phyloP scores from a whole-genome alignment of 2,329 filamentous ascomycete species.

The Diaporthe amygdali region DNA sequence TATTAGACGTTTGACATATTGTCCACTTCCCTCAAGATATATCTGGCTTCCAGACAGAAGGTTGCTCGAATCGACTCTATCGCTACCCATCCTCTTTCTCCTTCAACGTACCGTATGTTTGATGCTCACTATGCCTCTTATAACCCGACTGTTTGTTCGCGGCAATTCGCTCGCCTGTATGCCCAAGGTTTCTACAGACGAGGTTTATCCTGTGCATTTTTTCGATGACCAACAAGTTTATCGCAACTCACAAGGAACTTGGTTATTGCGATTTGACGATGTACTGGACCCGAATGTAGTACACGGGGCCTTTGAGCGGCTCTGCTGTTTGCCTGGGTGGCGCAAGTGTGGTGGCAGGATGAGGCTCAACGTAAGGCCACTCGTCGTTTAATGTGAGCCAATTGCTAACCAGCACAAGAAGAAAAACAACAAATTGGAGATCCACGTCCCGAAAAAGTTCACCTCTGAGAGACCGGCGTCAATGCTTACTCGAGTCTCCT shows the following conservation, averaged over 20 bases:
- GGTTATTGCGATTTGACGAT: conserved; percentile 34
- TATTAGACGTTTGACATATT: no score
- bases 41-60: no score
- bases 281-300: conserved; percentile 32
- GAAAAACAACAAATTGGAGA: conserved; percentile 41
- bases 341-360: conserved; percentile 32
- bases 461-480: conserved; percentile 39
- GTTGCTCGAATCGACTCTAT: no score
- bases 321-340: conserved; percentile 29
- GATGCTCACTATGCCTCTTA: neutral
- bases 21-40: no score
- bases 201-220: conserved; percentile 31
- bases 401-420: neutral
- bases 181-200: conserved; percentile 1
- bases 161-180: neutral
- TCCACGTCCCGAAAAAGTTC: conserved; percentile 45
- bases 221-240: conserved; percentile 34
- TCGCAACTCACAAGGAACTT: conserved; percentile 31
- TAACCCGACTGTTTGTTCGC: neutral
- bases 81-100: no score
- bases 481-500: conserved; percentile 35
- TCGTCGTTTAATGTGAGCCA: no score
- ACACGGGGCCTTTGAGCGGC: conserved; percentile 15
- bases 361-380: conserved; percentile 28
- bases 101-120: no score